Percentiles rank a stretch among this genome's conserved stretches.
phyloP scores from a whole-genome alignment of 2,329 filamentous ascomycete species.

The Hortaea sp. region DNA sequence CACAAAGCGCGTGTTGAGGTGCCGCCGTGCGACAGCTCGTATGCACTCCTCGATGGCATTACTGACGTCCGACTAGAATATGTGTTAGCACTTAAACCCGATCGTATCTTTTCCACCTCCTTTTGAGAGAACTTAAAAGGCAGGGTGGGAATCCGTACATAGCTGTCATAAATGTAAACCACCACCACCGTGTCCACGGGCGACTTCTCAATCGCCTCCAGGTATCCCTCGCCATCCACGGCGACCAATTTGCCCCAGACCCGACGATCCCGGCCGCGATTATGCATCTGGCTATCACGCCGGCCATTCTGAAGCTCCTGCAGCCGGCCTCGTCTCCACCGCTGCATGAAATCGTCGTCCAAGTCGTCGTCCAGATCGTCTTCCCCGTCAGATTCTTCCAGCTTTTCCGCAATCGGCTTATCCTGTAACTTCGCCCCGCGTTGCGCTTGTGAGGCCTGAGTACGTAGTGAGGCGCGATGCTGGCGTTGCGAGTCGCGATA shows the following conservation, averaged over 20 bases:
- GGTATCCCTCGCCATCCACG: conserved; percentile 82
- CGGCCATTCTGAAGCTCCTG: conserved; percentile 55
- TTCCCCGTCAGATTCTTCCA: conserved; percentile 8
- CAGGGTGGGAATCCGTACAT: conserved; percentile 44
- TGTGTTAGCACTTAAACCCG: conserved; percentile 14
- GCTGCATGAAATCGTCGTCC: conserved; percentile 74
- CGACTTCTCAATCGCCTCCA: conserved; percentile 94
- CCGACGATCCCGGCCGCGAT: conserved; percentile 41
- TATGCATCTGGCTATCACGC: conserved; percentile 51
- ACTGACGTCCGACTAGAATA: conserved; percentile 62
- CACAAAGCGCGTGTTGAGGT: conserved; percentile 72
- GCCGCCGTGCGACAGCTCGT: conserved; percentile 58
- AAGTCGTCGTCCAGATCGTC: conserved; percentile 46
- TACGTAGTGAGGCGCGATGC: conserved; percentile 19
- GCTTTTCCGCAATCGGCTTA: conserved; percentile 10
- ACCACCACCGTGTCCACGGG: conserved; percentile 72
- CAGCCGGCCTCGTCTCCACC: conserved; percentile 75
- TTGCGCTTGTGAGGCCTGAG: conserved; percentile 8
- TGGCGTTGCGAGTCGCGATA: conserved; percentile 41
- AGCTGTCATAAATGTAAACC: conserved; percentile 83
- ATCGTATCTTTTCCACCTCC: no score
- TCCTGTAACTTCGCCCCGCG: conserved; percentile 1
- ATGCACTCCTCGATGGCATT: conserved; percentile 70
- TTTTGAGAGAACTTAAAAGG: neutral
- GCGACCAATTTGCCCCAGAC: conserved; percentile 70